Percentiles rank a stretch among this genome's conserved stretches.
Conservation (phyloP, 2,329 filamentous ascomycete species). For the Scopulariopsis brevicaulis region DNA sequence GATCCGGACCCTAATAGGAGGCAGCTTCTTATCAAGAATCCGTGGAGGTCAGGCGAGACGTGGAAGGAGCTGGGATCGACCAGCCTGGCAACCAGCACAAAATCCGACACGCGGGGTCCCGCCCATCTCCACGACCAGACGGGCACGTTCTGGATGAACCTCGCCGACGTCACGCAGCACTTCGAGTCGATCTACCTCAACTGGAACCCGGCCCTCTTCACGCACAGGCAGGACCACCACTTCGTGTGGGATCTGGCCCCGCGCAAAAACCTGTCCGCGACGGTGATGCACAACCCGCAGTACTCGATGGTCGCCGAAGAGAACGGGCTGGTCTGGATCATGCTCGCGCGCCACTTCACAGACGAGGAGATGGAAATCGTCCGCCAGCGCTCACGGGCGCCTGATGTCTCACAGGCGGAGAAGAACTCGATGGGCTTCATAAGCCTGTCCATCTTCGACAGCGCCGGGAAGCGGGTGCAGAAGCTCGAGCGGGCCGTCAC, state of each 20-base stretch:
- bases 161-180: conserved; percentile 78
- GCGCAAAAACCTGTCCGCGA: conserved; percentile 33
- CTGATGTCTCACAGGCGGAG: background rate
- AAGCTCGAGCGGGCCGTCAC: conserved; percentile 61
- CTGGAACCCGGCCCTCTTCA: conserved; percentile 86
- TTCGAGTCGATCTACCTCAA: conserved; percentile 96
- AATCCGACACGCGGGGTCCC: background rate
- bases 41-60: conserved; percentile 60
- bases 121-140: conserved; percentile 17
- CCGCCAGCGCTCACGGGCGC: conserved; percentile 17
- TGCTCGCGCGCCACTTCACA: conserved; percentile 78
- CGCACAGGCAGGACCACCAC: conserved; percentile 74
- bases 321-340: conserved; percentile 63
- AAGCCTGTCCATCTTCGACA: conserved; percentile 71
- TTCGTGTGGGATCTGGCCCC: conserved; percentile 66
- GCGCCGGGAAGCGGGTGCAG: conserved; percentile 59
- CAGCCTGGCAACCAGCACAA: background rate
- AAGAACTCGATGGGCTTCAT: conserved; percentile 62
- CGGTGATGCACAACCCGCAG: conserved; percentile 55
- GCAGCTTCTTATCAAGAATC: conserved; percentile 82
- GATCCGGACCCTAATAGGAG: conserved; percentile 48
- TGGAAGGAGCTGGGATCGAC: conserved; percentile 25
- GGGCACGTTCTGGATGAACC: conserved; percentile 89
- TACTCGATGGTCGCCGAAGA: conserved; percentile 53
- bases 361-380: conserved; percentile 51